Evolutionary conservation across 2,329 filamentous ascomycete species (phyloP), one percentile per base, ranked within the genome.

Genomic region (Ophiosphaerella korrae): DNA sequence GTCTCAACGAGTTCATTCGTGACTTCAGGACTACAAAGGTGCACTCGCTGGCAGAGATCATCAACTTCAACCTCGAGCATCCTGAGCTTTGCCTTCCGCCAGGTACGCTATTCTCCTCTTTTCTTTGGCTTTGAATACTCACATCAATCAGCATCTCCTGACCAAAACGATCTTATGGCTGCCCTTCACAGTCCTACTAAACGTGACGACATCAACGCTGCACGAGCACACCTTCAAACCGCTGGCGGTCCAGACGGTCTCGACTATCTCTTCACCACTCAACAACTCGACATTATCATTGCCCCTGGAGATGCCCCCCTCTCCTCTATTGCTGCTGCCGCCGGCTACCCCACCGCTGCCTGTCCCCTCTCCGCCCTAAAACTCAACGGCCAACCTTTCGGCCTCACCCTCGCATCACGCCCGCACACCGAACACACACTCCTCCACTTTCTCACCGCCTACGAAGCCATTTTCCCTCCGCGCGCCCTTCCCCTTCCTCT

Each of bases 41-140:
- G 7, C 68, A 71, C 54, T 72, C 68, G 3, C 59, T 73, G 18
- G 67, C 70, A 18, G 71, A 72, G 40, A 70, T 73, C 44, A 72
- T 73, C 41, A 70, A 74, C 52, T 72, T 72, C 57, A 74, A 74
- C 45, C 56, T 66, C 23, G 67, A 73, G 32, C 70, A 74, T 32
- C 66, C 68, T 6, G 69, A 74, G 42, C 64, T 72, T 13, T 66
- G 62, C 11, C 59, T 73, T 1, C 67, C 69, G 26, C 65, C 67
- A 3, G 57, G 66, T 69, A 63, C 3, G 60, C 45, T 34, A n/a
- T 12, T 43, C 29, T 14, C 14, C 18, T 33, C 12, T 9, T 6
- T 18, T 33, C 13, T 12, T 32, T 37, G 11, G 11, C 33, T 4
- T 9, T 3, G 11, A 23, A 12, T 35, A 45, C 48, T 55, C 50